phyloP scores from a whole-genome alignment of 2,329 filamentous ascomycete genomes.

The Pseudogymnoascus sp. region DNA sequence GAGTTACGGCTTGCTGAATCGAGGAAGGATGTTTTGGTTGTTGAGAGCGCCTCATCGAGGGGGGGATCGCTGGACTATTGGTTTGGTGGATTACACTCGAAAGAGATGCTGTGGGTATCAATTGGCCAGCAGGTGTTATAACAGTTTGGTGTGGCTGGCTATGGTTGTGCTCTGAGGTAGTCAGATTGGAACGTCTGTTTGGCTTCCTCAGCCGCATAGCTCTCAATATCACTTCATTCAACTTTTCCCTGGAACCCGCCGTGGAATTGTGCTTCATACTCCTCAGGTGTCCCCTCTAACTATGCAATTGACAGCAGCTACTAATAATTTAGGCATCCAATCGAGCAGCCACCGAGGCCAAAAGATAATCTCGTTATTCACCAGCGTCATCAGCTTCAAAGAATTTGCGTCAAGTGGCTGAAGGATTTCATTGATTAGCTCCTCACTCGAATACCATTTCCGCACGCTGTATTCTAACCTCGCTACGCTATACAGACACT shows the following conservation, averaged over 20 bases:
- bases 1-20: slow-evolving; percentile 11
- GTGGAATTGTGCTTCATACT: slow-evolving; percentile 1
- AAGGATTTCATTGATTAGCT: neutral
- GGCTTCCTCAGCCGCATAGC: slow-evolving; percentile 6
- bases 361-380: neutral
- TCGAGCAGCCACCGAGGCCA: neutral
- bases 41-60: slow-evolving; percentile 9
- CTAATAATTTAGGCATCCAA: neutral
- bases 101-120: neutral
- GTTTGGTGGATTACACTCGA: slow-evolving; percentile 10
- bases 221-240: slow-evolving; percentile 10
- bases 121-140: slow-evolving; percentile 5
- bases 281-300: neutral
- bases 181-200: slow-evolving; percentile 9
- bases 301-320: neutral
- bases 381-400: neutral
- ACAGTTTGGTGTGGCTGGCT: slow-evolving; percentile 8
- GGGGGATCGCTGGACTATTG: slow-evolving; percentile 9
- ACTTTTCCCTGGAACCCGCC: neutral
- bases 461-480: neutral
- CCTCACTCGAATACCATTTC: neutral
- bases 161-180: slow-evolving; percentile 2
- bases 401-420: neutral
- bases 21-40: slow-evolving; percentile 9
- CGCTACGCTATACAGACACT: neutral